phyloP scores from a whole-genome alignment of 495 filamentous ascomycete genomes.

The Xylaria longipes region DNA sequence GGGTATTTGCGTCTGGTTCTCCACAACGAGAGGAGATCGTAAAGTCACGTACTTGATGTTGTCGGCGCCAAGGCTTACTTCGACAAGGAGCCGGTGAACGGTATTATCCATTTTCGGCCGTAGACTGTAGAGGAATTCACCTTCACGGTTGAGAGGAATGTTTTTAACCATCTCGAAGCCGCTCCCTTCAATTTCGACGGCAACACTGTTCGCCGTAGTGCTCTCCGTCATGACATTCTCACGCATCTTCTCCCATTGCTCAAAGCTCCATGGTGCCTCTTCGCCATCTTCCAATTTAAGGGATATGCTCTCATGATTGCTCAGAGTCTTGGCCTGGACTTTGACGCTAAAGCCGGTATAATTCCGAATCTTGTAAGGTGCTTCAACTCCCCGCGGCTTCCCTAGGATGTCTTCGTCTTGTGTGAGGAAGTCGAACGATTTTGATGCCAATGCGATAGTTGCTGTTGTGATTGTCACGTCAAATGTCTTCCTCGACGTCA shows the following conservation, averaged over 20 bases:
- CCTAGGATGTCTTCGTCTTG: slow-evolving; percentile 91
- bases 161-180: slow-evolving; percentile 89
- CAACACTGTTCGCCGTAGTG: slow-evolving; percentile 74
- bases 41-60: slow-evolving; percentile 98
- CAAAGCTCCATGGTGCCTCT: slow-evolving; percentile 93
- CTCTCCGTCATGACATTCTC: slow-evolving; percentile 85
- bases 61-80: slow-evolving; percentile 86
- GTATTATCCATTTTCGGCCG: slow-evolving; percentile 79
- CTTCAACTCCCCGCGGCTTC: slow-evolving; percentile 89
- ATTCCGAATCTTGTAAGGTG: slow-evolving; percentile 92
- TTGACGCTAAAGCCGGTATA: slow-evolving; percentile 91
- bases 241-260: slow-evolving; percentile 91
- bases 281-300: slow-evolving; percentile 89
- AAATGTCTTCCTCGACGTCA: slow-evolving; percentile 85
- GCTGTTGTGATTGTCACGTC: slow-evolving; percentile 93
- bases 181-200: slow-evolving; percentile 86
- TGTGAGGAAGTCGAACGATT: slow-evolving; percentile 88
- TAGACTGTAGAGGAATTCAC: slow-evolving; percentile 85
- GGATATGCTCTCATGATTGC: slow-evolving; percentile 62
- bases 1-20: slow-evolving; percentile 96
- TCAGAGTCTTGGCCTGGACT: slow-evolving; percentile 76
- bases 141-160: slow-evolving; percentile 91
- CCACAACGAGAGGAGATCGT: slow-evolving; percentile 92
- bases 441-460: slow-evolving; percentile 89
- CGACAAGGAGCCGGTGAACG: slow-evolving; percentile 87